A percentile compares a stretch with the other conserved stretches of the same genome.
Evolutionary conservation across 2,329 filamentous ascomycete genomes (phyloP).

Genomic region (Epichloe brachyelytri): DNA sequence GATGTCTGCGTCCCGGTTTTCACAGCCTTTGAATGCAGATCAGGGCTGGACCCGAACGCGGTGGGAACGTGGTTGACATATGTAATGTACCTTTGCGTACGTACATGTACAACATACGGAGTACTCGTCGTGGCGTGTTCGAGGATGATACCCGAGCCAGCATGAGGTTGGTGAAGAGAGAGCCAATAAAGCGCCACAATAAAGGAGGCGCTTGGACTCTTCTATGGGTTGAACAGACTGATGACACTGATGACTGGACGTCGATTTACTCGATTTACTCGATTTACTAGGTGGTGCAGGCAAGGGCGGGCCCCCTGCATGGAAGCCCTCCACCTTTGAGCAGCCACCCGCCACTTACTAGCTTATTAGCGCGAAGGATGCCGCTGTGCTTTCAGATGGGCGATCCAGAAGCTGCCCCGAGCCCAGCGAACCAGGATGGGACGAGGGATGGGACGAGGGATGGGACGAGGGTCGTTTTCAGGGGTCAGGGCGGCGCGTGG

Average conservation of each 20-base stretch:
- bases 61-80: too few relatives aligned
- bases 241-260: too few relatives aligned
- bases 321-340: background rate
- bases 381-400: background rate
- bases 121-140: background rate
- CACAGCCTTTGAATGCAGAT: too few relatives aligned
- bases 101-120: background rate
- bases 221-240: background rate
- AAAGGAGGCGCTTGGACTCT: background rate
- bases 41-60: too few relatives aligned
- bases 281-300: background rate
- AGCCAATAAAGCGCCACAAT: background rate
- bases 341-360: constrained; percentile 1
- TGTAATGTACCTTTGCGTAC: too few relatives aligned
- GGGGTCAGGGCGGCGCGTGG: background rate
- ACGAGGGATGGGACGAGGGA: background rate
- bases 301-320: background rate
- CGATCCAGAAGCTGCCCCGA: background rate
- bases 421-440: background rate
- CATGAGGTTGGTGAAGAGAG: background rate
- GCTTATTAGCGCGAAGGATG: background rate
- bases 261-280: too few relatives aligned
- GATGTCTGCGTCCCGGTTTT: too few relatives aligned
- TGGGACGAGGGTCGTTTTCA: constrained; percentile 1
- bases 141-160: background rate